Evolutionary conservation across 306 rosid species (phyloP).

Genomic region (Dalbergia oliveri): DNA sequence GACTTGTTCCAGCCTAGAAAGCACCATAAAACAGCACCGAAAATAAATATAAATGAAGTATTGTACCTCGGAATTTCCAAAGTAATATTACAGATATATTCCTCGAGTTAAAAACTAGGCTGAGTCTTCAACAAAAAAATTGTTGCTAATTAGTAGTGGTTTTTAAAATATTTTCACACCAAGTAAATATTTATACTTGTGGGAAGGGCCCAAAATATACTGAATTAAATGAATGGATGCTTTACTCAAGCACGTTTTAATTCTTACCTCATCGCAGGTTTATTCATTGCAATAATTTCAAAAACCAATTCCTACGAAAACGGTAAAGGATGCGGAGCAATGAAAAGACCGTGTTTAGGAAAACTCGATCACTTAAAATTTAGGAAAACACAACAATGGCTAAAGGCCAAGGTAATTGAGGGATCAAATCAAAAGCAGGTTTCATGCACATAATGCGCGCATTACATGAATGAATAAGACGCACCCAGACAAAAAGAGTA

Average conservation of each 20-base stretch:
- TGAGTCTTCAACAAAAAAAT: background rate
- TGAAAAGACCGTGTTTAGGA: background rate
- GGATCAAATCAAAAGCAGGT: background rate
- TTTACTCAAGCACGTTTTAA: background rate
- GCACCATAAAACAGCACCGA: background rate
- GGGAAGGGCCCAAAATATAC: background rate
- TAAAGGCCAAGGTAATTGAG: background rate
- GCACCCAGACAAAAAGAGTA: background rate
- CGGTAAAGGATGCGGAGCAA: background rate
- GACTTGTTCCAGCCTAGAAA: slow-evolving; percentile 29
- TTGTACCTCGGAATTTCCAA: slow-evolving; percentile 42
- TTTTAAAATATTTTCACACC: background rate
- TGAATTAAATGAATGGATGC: background rate
- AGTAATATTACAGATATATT: slow-evolving; percentile 31
- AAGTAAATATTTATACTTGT: background rate
- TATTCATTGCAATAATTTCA: background rate
- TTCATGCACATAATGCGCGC: background rate
- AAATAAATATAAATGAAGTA: background rate
- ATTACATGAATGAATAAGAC: background rate
- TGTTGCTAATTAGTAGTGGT: background rate
- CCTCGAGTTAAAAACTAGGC: background rate
- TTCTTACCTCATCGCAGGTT: background rate
- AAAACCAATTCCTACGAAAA: background rate
- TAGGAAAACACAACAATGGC: slow-evolving; percentile 1
- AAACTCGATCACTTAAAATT: background rate